Evolutionary conservation across 257 asterid genomes (phyloP).

Genomic region (Parsonsia alboflavescens): DNA sequence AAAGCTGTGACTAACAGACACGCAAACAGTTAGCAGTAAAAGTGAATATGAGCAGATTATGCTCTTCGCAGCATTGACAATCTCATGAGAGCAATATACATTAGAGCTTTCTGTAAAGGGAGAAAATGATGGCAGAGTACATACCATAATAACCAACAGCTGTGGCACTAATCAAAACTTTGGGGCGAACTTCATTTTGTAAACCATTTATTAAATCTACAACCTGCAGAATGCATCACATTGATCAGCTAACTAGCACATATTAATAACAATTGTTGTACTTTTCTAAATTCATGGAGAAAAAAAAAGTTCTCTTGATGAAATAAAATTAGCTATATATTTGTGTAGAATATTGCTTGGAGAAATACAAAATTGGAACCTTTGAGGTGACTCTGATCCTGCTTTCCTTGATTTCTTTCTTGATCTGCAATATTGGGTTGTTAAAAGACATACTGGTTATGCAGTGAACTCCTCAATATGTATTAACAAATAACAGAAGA

Average conservation of each 20-base stretch:
- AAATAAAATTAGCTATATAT: background rate
- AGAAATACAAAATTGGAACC: slow-evolving; percentile 33
- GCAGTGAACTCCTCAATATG: background rate
- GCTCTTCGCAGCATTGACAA: background rate
- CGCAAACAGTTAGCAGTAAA: background rate
- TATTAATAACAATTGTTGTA: background rate
- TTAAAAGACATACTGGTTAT: slow-evolving; percentile 1
- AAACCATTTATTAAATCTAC: slow-evolving; percentile 64
- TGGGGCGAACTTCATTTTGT: slow-evolving; percentile 53
- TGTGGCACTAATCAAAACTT: slow-evolving; percentile 79
- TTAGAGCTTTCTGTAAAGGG: background rate
- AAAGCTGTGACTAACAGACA: background rate
- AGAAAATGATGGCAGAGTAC: slow-evolving; percentile 10
- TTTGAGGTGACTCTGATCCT: slow-evolving; percentile 74
- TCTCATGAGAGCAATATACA: background rate
- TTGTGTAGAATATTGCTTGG: background rate
- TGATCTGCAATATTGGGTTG: slow-evolving; percentile 52
- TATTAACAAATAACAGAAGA: background rate
- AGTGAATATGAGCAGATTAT: background rate
- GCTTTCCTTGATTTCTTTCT: slow-evolving; percentile 90
- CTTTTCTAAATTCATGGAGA: background rate
- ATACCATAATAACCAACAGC: slow-evolving; percentile 95
- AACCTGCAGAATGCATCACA: slow-evolving; percentile 37
- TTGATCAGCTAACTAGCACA: slow-evolving; percentile 1
- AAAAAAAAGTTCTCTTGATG: background rate